Evolutionary conservation across 2,329 filamentous ascomycete species (phyloP), one percentile per base, ranked within the genome.

Genomic region (Fusarium decemcellulare): DNA sequence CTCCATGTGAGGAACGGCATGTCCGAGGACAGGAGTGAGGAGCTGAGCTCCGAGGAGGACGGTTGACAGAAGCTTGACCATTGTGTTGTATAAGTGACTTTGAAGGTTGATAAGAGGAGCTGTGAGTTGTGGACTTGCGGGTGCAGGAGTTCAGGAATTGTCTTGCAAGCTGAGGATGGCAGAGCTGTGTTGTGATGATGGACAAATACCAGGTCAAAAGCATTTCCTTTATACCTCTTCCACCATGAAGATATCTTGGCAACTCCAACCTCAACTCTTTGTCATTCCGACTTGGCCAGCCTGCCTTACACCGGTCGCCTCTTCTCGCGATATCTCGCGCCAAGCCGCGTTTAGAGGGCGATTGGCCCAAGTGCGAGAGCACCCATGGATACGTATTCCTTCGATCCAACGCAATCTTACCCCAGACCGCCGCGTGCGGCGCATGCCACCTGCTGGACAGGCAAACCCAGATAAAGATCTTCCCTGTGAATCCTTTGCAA

Each of bases 261-360:
- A 11, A 12, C 4, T 39, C n/a, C 9, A 51, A 8, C 18, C 14
- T 51, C 32, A 15, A 18, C 12, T 29, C 36, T 36, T 34, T 32
- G 23, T 12, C 18, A 15, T 39, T 51, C 16, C 8, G 29, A n/a
- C 36, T 32, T 32, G n/a, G n/a, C 27, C 29, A 37, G 27, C 15
- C n/a, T n/a, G n/a, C 16, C 27, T 32, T 32, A n/a, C 5, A 32
- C 42, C 27, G 51, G 23, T 23, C 23, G 23, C 23, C 23, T 27
- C 30, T 12, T 18, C 52, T 55, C 51, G 40, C 52, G 30, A 23
- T 34, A 23, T 27, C 39, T 29, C 29, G 39, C 18, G 40, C 52
- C 37, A 55, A 36, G 29, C 14, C 48, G 48, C 48, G 48, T 51
- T 51, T 32, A 42, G 14, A 36, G 40, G 15, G 40, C 52, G 39